A percentile compares a stretch with the other conserved stretches of the same genome.
Conservation (phyloP, 257 asterid species). For the Cruciata laevipes region DNA sequence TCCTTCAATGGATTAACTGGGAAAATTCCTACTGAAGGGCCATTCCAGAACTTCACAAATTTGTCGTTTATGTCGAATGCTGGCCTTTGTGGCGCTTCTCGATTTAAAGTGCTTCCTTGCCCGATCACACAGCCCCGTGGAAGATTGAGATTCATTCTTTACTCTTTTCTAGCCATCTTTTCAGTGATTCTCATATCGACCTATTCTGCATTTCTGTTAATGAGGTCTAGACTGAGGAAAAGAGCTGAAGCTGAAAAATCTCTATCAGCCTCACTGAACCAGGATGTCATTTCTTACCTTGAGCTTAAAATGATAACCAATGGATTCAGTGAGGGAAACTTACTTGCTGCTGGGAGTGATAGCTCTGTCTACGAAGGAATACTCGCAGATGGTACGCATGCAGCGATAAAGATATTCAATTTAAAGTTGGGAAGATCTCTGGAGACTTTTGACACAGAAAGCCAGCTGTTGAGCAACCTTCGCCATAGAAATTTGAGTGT, state of each 20-base stretch:
- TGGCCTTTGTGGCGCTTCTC: constrained; percentile 9
- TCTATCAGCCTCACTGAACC: background rate
- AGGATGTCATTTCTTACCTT: constrained; percentile 6
- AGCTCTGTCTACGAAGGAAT: constrained; percentile 13
- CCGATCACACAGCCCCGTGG: background rate
- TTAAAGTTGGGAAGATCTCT: constrained; percentile 3
- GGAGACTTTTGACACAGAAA: constrained; percentile 15
- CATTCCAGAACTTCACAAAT: constrained; percentile 9
- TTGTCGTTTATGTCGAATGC: constrained; percentile 11
- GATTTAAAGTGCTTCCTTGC: constrained; percentile 7
- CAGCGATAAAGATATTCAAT: constrained; percentile 14
- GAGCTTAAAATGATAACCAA: constrained; percentile 11
- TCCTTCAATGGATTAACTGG: constrained; percentile 8
- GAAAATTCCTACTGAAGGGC: constrained; percentile 9
- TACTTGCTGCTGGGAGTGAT: constrained; percentile 11
- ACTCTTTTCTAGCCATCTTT: background rate
- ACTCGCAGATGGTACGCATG: constrained; percentile 6
- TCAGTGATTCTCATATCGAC: background rate
- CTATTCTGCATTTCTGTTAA: background rate
- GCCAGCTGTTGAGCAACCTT: constrained; percentile 13
- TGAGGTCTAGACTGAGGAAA: background rate
- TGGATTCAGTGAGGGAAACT: constrained; percentile 12
- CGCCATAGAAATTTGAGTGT: constrained; percentile 14
- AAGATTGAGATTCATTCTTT: background rate
- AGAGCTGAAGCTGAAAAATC: background rate